Percentiles rank a stretch among this genome's conserved stretches.
These are phyloP conservation scores for Corymbia calophylla DNA, from an alignment of 441 rosid species.

Conservation along the genomic window DNA sequence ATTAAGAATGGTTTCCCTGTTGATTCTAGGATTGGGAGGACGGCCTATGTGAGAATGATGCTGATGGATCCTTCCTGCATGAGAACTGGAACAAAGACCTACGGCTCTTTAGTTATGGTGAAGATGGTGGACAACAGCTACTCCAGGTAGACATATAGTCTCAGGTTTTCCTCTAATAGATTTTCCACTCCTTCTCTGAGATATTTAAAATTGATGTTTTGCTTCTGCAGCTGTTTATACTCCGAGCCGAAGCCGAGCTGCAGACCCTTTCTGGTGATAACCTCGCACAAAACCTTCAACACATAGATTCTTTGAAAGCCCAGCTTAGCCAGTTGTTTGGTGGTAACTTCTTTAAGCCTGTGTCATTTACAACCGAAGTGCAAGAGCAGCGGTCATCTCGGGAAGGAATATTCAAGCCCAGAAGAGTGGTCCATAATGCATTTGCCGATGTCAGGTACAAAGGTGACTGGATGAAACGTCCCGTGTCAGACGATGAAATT, in stretches of 20 bases:
- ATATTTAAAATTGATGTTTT: neutral
- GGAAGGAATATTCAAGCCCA: constrained; percentile 70
- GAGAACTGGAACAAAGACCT: constrained; percentile 89
- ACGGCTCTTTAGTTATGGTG: constrained; percentile 61
- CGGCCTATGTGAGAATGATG: constrained; percentile 78
- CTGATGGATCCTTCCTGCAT: constrained; percentile 86
- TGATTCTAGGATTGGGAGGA: constrained; percentile 82
- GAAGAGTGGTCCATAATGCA: constrained; percentile 43
- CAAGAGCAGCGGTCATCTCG: constrained; percentile 32
- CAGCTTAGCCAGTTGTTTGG: constrained; percentile 52
- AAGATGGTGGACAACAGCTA: constrained; percentile 83
- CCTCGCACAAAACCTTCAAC: constrained; percentile 29
- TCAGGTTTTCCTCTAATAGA: neutral
- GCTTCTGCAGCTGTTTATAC: constrained; percentile 59
- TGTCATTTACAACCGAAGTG: constrained; percentile 30
- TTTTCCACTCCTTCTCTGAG: neutral
- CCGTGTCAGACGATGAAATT: constrained; percentile 68
- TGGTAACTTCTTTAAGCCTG: constrained; percentile 35
- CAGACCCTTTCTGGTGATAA: constrained; percentile 47
- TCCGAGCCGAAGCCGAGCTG: constrained; percentile 83
- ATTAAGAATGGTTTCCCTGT: neutral
- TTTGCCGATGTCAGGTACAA: constrained; percentile 37
- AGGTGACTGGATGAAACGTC: constrained; percentile 90
- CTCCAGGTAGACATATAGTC: constrained; percentile 52
- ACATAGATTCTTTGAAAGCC: constrained; percentile 47